Evolutionary conservation across 2,329 filamentous ascomycete genomes (phyloP), one percentile per base, ranked within the genome.

Genomic region (Sporothrix humicola): DNA sequence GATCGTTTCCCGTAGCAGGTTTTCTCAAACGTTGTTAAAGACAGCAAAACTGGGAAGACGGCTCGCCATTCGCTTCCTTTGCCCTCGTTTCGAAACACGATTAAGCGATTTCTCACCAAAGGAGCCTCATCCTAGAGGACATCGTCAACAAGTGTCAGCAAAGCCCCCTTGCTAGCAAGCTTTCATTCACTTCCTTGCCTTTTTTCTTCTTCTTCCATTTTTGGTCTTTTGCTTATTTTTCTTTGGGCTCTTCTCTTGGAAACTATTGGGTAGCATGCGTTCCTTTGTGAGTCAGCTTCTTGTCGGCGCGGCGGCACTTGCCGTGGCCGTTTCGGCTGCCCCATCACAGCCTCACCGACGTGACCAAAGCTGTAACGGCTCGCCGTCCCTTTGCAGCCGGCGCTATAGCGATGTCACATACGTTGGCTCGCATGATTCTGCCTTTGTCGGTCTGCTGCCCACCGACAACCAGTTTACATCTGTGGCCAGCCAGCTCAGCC

Each of bases 351-450:
- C 50, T 31, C 20, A 20, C 52, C 20, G 26, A 42, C 74, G 72
- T 13, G 61, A 66, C 3, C 72, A 72, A 50, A 76, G 71, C 76
- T 92, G 90, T 82, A 92, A 92, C 78, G 89, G 89, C 75, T 83
- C 85, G 71, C 77, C 85, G 1, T 84, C 84, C 54, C 86, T 89
- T 72, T 92, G 90, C 81, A 79, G 80, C 66, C 85, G 87, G 54
- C 81, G 79, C 58, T 92, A 91, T 81, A 88, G 88, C 75, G 85
- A 90, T 52, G 80, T 91, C 72, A 87, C 87, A n/a, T 86, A 88
- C 74, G 81, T 90, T 20, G 91, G 90, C 31, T 85, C 90, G 7
- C 91, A 93, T 81, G 87, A 93, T 81, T 87, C 87, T 15, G 86
- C 89, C 52, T 92, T 92, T 78, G 86, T 90, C 56, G 89, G 90